Evolutionary conservation across 106 monocot genomes (phyloP), one percentile per base, ranked within the genome.

Genomic region (Dendrobium chrysotoxum): DNA sequence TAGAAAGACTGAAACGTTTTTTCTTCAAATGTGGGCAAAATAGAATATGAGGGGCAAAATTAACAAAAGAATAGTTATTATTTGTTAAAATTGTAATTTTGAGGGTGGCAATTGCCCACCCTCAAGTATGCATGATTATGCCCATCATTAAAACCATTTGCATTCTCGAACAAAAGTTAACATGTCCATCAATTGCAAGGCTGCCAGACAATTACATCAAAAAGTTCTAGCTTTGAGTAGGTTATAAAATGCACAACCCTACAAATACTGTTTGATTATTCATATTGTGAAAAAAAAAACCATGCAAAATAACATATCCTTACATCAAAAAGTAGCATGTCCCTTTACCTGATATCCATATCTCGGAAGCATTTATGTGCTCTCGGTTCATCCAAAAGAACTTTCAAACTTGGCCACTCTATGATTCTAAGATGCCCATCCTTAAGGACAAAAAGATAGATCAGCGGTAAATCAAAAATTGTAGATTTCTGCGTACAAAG

Each of bases 321-420:
- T 35, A 35, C 3, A 35, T 35, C 3, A 74, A 26, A 72, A 64
- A 50, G 20, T 20, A 82, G 28, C 16, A 46, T 30, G 28, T 40
- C 15, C 38, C 74, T 78, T 77, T 75, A 93, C 97, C 97, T 97
- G 78, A 97, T 94, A 86, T 97, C 97, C 92, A 97, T 97, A 79
- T 97, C 97, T 57, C 90, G 84, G 54, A 94, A 97, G 55, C 90
- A 88, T 85, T 94, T 97, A 81, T 97, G 97, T 77, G 92, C 97
- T 79, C 79, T 97, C 45, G 94, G 97, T 91, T 97, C 94, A 88
- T 91, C 90, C 84, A 94, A 85, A 57, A 94, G 76, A 77, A 92
- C 78, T 77, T 77, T 80, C 67, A 89, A 77, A 82, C 86, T 92
- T 87, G 94, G 90, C 94, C 97, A 97, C 28, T 89, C 86, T 54